Conservation (phyloP, 2,329 filamentous ascomycete species). For the Xylariaceae sp. region DNA sequence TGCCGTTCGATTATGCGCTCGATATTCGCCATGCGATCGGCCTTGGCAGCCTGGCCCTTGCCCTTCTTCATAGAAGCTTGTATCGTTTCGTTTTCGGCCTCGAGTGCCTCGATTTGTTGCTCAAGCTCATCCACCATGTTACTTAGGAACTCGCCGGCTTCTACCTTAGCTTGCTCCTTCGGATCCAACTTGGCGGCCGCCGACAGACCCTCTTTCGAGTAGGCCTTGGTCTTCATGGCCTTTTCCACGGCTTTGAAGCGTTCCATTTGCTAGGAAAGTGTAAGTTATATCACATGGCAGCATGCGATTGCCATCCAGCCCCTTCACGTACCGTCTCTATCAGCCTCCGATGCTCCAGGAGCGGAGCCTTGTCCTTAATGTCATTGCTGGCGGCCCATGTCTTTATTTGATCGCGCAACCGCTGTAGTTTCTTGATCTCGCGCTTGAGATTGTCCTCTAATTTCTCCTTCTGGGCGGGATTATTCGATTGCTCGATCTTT, state of each 20-base stretch:
- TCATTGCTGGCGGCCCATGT: conserved; percentile 98
- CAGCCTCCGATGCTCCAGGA: conserved; percentile 90
- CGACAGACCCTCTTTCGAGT: conserved; percentile 95
- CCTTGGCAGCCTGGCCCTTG: conserved; percentile 82
- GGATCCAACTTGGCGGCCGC: conserved; percentile 92
- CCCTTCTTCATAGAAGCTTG: conserved; percentile 92
- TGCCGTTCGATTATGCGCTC: conserved; percentile 84
- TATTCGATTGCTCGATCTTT: conserved; percentile 92
- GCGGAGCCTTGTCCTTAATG: conserved; percentile 97
- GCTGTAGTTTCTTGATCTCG: conserved; percentile 99
- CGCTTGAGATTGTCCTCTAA: conserved; percentile 97
- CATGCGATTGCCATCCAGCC: conserved; percentile 7
- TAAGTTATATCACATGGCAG: conserved; percentile 14
- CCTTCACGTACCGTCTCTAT: conserved; percentile 84
- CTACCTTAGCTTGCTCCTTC: conserved; percentile 94
- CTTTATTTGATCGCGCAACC: conserved; percentile 97
- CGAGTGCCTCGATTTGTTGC: conserved; percentile 87
- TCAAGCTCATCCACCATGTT: conserved; percentile 90
- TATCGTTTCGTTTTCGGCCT: conserved; percentile 86
- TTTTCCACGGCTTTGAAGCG: conserved; percentile 99
- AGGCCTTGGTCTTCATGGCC: conserved; percentile 99
- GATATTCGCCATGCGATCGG: conserved; percentile 85
- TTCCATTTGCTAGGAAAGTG: conserved; percentile 82
- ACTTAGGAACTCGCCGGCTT: conserved; percentile 83
- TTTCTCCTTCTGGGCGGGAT: conserved; percentile 96